Conservation (phyloP, 192 early-diverging fungal species). For the Pilobolus umbonatus region DNA sequence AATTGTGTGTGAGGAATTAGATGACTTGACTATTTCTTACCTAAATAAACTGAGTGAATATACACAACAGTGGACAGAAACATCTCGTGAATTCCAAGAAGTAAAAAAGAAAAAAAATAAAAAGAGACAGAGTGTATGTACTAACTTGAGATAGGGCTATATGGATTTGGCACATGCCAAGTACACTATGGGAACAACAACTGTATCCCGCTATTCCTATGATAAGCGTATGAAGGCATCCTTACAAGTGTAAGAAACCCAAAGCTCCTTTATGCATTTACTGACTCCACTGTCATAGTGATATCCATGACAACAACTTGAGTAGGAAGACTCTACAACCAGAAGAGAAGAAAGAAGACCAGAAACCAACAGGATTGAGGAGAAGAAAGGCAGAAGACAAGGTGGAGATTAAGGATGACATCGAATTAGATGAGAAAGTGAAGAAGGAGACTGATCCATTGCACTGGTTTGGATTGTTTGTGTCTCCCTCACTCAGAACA, state of each 20-base stretch:
- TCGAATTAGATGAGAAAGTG: constrained; percentile 16
- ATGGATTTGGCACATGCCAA: constrained; percentile 41
- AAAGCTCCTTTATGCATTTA: no score
- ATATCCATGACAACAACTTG: no score
- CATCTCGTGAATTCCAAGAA: constrained; percentile 16
- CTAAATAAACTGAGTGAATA: constrained; percentile 17
- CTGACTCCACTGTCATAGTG: no score
- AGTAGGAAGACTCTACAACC: background rate
- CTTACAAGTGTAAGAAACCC: constrained; percentile 26
- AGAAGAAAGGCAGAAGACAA: background rate
- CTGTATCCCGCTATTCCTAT: constrained; percentile 31
- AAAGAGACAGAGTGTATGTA: background rate
- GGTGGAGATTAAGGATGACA: constrained; percentile 1
- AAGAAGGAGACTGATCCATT: constrained; percentile 30
- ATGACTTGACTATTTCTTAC: constrained; percentile 18
- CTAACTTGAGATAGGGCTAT: constrained; percentile 23
- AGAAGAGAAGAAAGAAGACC: background rate
- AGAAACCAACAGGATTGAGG: background rate
- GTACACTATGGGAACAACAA: constrained; percentile 40
- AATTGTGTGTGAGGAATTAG: constrained; percentile 18
- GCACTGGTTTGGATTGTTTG: constrained; percentile 45
- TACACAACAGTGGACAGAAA: constrained; percentile 20
- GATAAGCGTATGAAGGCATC: constrained; percentile 42
- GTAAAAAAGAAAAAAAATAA: constrained; percentile 6
- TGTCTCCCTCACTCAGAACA: constrained; percentile 34